Percentiles rank a stretch among this genome's conserved stretches.
Evolutionary conservation across 1,139 yeast genomes (phyloP).

Genomic region (Kodamaea suecica): DNA sequence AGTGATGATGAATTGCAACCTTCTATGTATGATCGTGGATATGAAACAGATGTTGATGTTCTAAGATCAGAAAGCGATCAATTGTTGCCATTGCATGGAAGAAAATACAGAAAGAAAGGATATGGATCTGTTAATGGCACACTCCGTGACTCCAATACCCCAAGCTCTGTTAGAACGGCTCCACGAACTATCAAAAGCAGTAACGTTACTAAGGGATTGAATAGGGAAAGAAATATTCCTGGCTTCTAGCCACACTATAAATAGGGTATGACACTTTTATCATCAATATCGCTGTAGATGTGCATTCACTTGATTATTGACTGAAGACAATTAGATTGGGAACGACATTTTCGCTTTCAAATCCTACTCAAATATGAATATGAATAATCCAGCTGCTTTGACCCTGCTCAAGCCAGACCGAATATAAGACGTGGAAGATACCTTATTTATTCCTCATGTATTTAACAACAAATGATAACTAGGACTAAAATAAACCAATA

Average conservation of each 20-base stretch:
- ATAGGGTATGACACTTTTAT: not conserved
- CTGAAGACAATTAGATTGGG: too few relatives aligned
- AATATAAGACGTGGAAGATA: too few relatives aligned
- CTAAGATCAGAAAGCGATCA: conserved; percentile 31
- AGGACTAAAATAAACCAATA: too few relatives aligned
- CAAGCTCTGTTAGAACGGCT: conserved; percentile 9
- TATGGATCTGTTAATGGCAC: conserved; percentile 13
- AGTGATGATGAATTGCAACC: conserved; percentile 27
- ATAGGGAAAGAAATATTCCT: conserved; percentile 38
- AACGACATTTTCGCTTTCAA: too few relatives aligned
- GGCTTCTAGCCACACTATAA: conserved; percentile 6
- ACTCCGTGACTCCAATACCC: not conserved
- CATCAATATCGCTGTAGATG: not conserved
- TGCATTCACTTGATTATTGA: too few relatives aligned
- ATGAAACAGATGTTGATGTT: conserved; percentile 46
- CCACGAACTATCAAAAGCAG: conserved; percentile 26
- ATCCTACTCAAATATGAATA: too few relatives aligned
- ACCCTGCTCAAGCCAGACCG: too few relatives aligned
- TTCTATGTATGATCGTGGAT: conserved; percentile 35
- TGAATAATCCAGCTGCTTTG: too few relatives aligned
- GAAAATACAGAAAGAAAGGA: conserved; percentile 15
- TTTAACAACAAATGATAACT: too few relatives aligned
- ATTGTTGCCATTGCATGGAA: conserved; percentile 27
- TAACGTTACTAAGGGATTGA: conserved; percentile 23
- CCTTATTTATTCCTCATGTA: too few relatives aligned